Conservation (phyloP, 345 rosid species). For the Cardamine resedifolia region DNA sequence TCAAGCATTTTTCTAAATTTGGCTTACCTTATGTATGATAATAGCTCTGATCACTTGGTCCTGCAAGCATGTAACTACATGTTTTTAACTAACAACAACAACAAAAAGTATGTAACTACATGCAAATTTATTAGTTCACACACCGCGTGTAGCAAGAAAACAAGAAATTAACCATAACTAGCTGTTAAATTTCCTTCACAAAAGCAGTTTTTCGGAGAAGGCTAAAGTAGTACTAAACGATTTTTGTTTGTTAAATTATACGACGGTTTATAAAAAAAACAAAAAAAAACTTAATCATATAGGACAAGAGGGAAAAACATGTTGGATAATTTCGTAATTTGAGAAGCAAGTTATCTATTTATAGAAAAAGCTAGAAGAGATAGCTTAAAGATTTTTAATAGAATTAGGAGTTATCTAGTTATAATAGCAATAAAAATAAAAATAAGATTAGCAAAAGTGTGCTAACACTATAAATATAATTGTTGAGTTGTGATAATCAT, state of each 20-base stretch:
- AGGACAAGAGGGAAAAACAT: background rate
- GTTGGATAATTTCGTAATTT: too few relatives aligned
- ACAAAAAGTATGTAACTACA: background rate
- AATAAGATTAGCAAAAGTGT: too few relatives aligned
- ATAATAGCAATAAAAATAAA: too few relatives aligned
- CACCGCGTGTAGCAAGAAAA: background rate
- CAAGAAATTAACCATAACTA: background rate
- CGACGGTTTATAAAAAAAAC: background rate
- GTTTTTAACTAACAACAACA: too few relatives aligned
- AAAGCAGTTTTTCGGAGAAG: background rate
- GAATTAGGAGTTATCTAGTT: too few relatives aligned
- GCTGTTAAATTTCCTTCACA: background rate
- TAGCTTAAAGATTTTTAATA: too few relatives aligned
- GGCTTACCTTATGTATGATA: slow-evolving; percentile 18
- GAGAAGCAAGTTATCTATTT: too few relatives aligned
- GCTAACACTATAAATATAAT: too few relatives aligned
- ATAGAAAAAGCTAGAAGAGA: too few relatives aligned
- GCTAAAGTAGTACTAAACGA: background rate
- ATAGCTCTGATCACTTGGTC: slow-evolving; percentile 22
- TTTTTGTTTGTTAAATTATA: background rate
- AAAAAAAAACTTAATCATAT: background rate
- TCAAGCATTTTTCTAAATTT: background rate
- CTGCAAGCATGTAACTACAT: slow-evolving; percentile 5
- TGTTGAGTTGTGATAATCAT: too few relatives aligned
- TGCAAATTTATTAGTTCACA: background rate